Percentiles rank a stretch among this genome's conserved stretches.
These are phyloP conservation scores for Fonsecaea multimorphosa DNA, from an alignment of 2,329 filamentous ascomycete genomes.

Conservation along the genomic window DNA sequence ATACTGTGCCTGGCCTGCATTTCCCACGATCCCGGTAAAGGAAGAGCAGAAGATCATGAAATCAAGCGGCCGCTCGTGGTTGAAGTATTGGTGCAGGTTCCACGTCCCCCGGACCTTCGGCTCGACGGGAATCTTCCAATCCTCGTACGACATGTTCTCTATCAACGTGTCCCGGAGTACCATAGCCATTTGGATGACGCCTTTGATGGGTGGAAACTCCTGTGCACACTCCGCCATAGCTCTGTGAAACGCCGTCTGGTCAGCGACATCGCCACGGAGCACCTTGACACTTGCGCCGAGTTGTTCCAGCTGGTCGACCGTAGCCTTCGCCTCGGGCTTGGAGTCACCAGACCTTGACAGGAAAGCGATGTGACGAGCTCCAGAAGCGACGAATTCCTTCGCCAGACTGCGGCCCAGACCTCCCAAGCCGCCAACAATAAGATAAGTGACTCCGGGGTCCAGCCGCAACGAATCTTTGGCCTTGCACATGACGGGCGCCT, in stretches of 20 bases:
- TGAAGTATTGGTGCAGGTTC: constrained; percentile 43
- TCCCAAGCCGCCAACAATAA: constrained; percentile 64
- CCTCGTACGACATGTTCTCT: constrained; percentile 49
- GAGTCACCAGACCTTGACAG: constrained; percentile 43
- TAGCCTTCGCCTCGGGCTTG: constrained; percentile 39
- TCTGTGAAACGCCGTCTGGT: constrained; percentile 28
- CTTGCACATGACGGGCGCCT: no score
- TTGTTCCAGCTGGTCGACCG: constrained; percentile 13
- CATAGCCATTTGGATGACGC: constrained; percentile 56
- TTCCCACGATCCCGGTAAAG: constrained; percentile 52
- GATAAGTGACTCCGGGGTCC: constrained; percentile 50
- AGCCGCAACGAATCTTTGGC: background rate
- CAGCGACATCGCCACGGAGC: background rate
- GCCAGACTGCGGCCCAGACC: constrained; percentile 53
- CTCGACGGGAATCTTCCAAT: constrained; percentile 47
- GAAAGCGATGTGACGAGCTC: constrained; percentile 58
- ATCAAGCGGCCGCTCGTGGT: constrained; percentile 39
- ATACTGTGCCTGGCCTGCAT: constrained; percentile 53
- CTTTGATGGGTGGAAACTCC: constrained; percentile 47
- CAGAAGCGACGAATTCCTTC: constrained; percentile 57
- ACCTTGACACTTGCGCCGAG: background rate
- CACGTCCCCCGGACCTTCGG: constrained; percentile 51
- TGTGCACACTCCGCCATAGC: constrained; percentile 35
- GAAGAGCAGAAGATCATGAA: constrained; percentile 52
- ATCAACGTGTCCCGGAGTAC: constrained; percentile 45